Conservation (phyloP, 1,139 yeast species). For the Lodderomyces oxycetoniae region DNA sequence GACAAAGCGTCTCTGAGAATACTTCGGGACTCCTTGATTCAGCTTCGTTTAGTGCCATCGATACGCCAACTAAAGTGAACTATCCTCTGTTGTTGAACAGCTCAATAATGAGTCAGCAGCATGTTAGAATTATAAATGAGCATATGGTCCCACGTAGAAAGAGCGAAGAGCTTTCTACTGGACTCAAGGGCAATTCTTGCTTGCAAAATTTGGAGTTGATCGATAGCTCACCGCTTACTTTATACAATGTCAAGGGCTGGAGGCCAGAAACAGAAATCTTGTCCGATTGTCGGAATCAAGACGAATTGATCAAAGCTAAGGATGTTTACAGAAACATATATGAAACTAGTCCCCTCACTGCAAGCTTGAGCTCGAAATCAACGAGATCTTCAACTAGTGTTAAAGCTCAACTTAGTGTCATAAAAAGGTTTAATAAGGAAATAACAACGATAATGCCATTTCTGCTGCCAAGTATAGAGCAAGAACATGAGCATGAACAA, state of each 20-base stretch:
- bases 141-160: constrained; percentile 2
- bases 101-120: not conserved
- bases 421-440: no score
- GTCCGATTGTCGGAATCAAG: constrained; percentile 10
- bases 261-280: not conserved
- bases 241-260: not conserved
- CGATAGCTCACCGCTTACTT: constrained; percentile 3
- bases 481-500: no score
- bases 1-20: constrained; percentile 2
- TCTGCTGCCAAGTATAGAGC: no score
- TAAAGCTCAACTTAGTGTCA: not conserved
- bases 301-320: constrained; percentile 9
- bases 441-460: not conserved
- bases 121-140: constrained; percentile 4
- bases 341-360: constrained; percentile 11
- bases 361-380: not conserved
- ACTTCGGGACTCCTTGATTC: constrained; percentile 1
- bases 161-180: not conserved
- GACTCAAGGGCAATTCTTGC: not conserved
- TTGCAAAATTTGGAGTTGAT: not conserved
- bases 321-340: constrained; percentile 13
- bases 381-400: not conserved
- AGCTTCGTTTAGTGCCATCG: constrained; percentile 1
- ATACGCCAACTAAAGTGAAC: constrained; percentile 5
- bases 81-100: constrained; percentile 1